A percentile compares a stretch with the other conserved stretches of the same genome.
These are phyloP conservation scores for Angophora floribunda DNA, from an alignment of 345 rosid genomes.

Conservation along the genomic window DNA sequence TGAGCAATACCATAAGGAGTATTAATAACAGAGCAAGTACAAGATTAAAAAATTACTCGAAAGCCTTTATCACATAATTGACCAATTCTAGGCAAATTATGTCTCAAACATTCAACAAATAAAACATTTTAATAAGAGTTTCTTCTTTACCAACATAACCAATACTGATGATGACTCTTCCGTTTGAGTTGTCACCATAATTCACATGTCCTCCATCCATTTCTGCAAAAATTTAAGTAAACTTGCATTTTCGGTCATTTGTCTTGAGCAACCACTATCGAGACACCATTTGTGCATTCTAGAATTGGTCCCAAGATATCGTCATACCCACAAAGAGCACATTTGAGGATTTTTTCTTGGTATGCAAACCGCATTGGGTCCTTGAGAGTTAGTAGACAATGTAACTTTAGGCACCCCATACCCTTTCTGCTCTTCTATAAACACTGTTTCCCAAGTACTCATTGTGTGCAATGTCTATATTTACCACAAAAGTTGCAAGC, in stretches of 20 bases:
- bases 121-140: no score
- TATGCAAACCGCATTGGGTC: background rate
- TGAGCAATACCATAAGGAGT: no score
- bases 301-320: background rate
- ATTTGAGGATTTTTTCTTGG: background rate
- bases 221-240: no score
- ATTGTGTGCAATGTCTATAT: background rate
- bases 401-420: background rate
- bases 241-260: background rate
- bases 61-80: no score
- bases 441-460: background rate
- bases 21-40: no score
- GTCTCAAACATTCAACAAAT: no score
- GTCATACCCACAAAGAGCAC: background rate
- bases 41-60: no score
- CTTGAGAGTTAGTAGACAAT: background rate
- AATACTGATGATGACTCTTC: no score
- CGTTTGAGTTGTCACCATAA: background rate
- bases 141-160: no score
- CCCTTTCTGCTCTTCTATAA: background rate
- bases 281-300: accelerated
- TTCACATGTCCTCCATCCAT: background rate
- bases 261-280: background rate
- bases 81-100: no score
- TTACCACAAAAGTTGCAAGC: background rate